These are phyloP conservation scores for Pseudohalonectria lignicola DNA, from an alignment of 2,329 filamentous ascomycete species.

Conservation along the genomic window DNA sequence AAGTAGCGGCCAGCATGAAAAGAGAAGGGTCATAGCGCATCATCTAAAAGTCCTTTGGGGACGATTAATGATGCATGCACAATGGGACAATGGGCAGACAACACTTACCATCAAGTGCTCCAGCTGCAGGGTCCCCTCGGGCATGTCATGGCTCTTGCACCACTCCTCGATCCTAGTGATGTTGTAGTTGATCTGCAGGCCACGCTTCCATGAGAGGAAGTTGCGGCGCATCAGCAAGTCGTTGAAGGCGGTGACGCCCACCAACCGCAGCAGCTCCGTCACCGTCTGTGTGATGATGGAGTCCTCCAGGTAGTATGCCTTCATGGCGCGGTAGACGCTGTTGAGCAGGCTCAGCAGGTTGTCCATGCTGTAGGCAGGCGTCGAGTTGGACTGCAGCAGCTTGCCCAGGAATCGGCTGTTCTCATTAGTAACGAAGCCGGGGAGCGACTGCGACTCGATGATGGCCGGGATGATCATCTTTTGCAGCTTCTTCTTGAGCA, in stretches of 20 bases:
- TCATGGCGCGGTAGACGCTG: conserved; percentile 97
- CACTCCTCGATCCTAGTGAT: conserved; percentile 98
- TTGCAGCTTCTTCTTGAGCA: conserved; percentile 96
- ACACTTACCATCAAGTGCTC: conserved; percentile 95
- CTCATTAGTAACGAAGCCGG: conserved; percentile 97
- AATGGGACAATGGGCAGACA: no score
- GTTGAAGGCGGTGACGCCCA: conserved; percentile 97
- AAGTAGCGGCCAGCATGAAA: not conserved
- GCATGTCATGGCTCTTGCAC: conserved; percentile 99
- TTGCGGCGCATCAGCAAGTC: conserved; percentile 95
- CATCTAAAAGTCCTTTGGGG: no score
- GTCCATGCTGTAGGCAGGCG: conserved; percentile 98
- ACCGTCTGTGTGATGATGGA: conserved; percentile 92
- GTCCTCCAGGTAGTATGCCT: conserved; percentile 94
- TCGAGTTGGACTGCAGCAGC: conserved; percentile 78
- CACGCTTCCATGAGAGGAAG: conserved; percentile 98
- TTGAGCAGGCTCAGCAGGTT: conserved; percentile 92
- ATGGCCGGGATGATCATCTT: conserved; percentile 99
- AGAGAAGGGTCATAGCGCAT: no score
- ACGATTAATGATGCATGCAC: no score
- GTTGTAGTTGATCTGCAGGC: conserved; percentile 99
- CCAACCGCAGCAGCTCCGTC: conserved; percentile 82
- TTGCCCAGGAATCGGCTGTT: conserved; percentile 98
- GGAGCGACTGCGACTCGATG: conserved; percentile 96
- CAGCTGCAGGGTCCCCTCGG: conserved; percentile 90